phyloP scores from a whole-genome alignment of 495 filamentous ascomycete species.

The Melanomma pulvis-pyrius region DNA sequence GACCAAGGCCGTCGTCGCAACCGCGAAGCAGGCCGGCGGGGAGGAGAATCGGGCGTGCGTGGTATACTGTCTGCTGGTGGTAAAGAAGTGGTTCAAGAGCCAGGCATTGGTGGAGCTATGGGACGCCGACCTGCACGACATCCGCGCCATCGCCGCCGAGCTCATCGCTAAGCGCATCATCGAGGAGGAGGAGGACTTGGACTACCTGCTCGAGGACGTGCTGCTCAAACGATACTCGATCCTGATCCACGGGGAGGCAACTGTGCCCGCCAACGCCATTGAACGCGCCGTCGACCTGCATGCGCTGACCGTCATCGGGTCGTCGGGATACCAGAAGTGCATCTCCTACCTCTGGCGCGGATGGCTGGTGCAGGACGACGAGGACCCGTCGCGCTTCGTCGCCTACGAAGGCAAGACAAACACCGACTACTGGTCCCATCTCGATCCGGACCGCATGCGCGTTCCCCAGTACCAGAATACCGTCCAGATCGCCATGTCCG shows the following conservation, averaged over 20 bases:
- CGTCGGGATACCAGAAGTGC: conserved; percentile 93
- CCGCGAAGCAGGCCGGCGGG: conserved; percentile 79
- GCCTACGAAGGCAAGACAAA: conserved; percentile 78
- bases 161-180: conserved; percentile 94
- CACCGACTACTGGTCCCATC: conserved; percentile 72
- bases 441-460: conserved; percentile 92
- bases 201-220: conserved; percentile 74
- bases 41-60: conserved; percentile 75
- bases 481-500: conserved; percentile 79
- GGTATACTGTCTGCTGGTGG: conserved; percentile 83
- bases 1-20: conserved; percentile 72
- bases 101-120: conserved; percentile 83
- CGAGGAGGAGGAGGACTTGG: conserved; percentile 74
- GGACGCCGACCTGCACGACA: conserved; percentile 81
- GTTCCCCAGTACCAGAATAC: conserved; percentile 89
- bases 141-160: conserved; percentile 84
- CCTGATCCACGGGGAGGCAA: conserved; percentile 68
- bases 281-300: conserved; percentile 93
- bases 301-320: conserved; percentile 81
- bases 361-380: conserved; percentile 93
- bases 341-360: conserved; percentile 90
- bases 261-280: conserved; percentile 78
- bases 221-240: conserved; percentile 93
- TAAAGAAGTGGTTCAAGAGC: conserved; percentile 85
- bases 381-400: conserved; percentile 82